Base-by-base conservation (phyloP, 306 rosid genomes). In the Cicer yamashitae region DNA sequence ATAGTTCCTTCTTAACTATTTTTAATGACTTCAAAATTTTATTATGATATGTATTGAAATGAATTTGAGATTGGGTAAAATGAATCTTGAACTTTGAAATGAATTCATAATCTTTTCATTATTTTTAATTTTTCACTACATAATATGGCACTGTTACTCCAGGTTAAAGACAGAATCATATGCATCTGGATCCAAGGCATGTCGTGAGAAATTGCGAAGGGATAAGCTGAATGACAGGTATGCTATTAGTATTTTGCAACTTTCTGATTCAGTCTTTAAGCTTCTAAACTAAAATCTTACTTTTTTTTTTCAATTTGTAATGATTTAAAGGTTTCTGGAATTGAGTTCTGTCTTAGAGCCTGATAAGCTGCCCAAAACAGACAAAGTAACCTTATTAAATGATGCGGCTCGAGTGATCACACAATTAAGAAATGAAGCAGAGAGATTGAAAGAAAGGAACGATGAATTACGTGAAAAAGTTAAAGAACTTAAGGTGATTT, bases 161-260 rank as follows among this genome's bases (percentile, higher is more conserved):
- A 91, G 98, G 86, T 72, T 67, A 76, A 89, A 82, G 81, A 68
- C 91, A 37, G 96, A 84, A 81, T 85, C 96, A 54, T 79, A 75
- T 72, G 78, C 77, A 38, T 61, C 88, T 63, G 87, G 90, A 77
- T 78, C 96, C 56, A 94, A 92, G 84, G 98, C 99, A 70, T 84
- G 93, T 76, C 90, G 93, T 59, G 99, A 94, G 89, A 94, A 94
- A 88, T 17, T 88, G 79, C 84, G 99, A 59, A 88, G 99, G 89
- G 93, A 94, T 63, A 89, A 83, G 73, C 85, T 94, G 34, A 94
- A 94, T 77, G 98, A 94, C 85, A 94, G 94, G 99, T 86, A 89
- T 72, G 82, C 40, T 78, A 70, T 80, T 74, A 71, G 54, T 69
- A 3, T 25, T 67, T 70, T 65, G 70, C 73, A 51, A 71, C 52